Evolutionary conservation across 768 basidiomycete species (phyloP).

Genomic region (Boletus subparvulus): DNA sequence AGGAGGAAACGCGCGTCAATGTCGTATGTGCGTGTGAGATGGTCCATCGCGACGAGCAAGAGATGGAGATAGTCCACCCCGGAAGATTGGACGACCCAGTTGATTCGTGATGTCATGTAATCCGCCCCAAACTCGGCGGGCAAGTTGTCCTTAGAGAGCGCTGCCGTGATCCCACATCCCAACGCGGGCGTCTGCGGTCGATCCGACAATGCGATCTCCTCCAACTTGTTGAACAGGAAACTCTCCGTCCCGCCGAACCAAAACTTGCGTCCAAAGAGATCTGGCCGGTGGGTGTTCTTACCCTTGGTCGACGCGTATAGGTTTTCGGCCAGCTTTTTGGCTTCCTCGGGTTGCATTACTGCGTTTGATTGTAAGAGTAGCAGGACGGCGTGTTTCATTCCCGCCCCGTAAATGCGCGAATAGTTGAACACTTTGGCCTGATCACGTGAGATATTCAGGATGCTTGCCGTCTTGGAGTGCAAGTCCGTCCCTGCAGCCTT

Average conservation of each 20-base stretch:
- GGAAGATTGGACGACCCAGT: constrained; percentile 99
- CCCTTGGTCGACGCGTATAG: constrained; percentile 95
- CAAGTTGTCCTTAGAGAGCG: constrained; percentile 87
- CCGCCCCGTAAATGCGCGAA: constrained; percentile 97
- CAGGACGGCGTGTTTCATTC: constrained; percentile 89
- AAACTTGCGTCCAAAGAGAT: constrained; percentile 79
- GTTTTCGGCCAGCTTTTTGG: constrained; percentile 76
- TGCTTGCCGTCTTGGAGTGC: constrained; percentile 93
- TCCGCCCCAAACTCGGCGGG: constrained; percentile 78
- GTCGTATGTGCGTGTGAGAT: constrained; percentile 75
- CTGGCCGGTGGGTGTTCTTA: constrained; percentile 72
- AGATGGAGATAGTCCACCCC: constrained; percentile 98
- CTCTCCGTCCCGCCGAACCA: constrained; percentile 98
- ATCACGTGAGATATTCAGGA: constrained; percentile 90
- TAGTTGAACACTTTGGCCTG: constrained; percentile 99
- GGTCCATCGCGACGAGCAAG: constrained; percentile 91
- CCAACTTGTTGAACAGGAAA: constrained; percentile 96
- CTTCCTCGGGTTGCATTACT: constrained; percentile 72
- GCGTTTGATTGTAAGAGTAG: constrained; percentile 85
- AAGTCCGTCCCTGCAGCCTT: constrained; percentile 93
- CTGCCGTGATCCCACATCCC: constrained; percentile 90
- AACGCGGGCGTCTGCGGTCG: constrained; percentile 89
- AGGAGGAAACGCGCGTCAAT: constrained; percentile 93
- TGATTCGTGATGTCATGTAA: constrained; percentile 95
- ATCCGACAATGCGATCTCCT: constrained; percentile 88